Evolutionary conservation across 306 rosid species (phyloP).

Genomic region (Castanea crenata): DNA sequence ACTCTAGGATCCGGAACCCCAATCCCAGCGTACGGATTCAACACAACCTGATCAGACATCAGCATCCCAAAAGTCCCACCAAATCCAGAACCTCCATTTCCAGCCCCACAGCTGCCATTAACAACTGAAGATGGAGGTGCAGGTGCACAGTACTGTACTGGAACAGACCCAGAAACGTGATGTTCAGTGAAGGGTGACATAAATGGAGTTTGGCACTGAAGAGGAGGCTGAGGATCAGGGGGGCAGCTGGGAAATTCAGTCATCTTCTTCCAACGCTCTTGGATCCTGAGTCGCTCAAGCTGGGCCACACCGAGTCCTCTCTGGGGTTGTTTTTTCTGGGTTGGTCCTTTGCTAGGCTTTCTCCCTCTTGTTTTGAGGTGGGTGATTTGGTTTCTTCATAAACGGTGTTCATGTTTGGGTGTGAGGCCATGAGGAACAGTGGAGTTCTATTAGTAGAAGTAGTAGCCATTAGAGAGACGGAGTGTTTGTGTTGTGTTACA

Average conservation of each 20-base stretch:
- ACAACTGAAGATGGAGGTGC: constrained; percentile 18
- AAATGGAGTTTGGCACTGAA: constrained; percentile 20
- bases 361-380: constrained; percentile 30
- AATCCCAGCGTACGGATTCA: constrained; percentile 31
- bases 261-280: constrained; percentile 42
- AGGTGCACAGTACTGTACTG: constrained; percentile 38
- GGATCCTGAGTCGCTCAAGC: constrained; percentile 55
- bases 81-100: constrained; percentile 3
- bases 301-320: constrained; percentile 74
- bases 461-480: constrained; percentile 28
- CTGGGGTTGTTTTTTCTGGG: constrained; percentile 52
- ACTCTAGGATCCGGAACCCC: constrained; percentile 17
- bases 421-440: constrained; percentile 37
- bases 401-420: background rate
- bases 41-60: constrained; percentile 8
- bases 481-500: background rate
- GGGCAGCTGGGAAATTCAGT: constrained; percentile 23
- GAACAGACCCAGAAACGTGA: constrained; percentile 19
- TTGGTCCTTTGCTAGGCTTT: constrained; percentile 30
- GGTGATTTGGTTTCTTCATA: constrained; percentile 22
- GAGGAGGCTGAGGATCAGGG: background rate
- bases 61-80: constrained; percentile 18
- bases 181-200: constrained; percentile 1
- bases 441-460: background rate
- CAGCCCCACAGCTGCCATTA: constrained; percentile 6